Evolutionary conservation across 2,329 filamentous ascomycete genomes (phyloP), one percentile per base, ranked within the genome.

Genomic region (Penicillium brevicompactum): DNA sequence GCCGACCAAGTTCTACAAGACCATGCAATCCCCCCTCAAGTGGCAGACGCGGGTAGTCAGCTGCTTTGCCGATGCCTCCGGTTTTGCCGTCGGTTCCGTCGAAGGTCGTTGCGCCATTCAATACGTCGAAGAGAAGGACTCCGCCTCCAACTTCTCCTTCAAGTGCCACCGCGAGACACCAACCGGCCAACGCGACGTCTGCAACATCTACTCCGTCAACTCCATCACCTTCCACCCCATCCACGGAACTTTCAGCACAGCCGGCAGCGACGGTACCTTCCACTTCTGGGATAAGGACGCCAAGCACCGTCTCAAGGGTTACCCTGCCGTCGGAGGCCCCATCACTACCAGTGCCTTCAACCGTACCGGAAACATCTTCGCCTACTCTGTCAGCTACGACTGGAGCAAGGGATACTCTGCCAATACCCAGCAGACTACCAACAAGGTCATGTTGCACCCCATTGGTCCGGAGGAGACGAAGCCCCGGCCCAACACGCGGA

Each of bases 101-200:
- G 94, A 99, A 74, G 94, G 94, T 30, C 89, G 94, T 53, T 99
- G 94, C 73, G 94, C 94, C 1, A 99, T 99, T 61, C 94, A 99
- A 73, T 97, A 99, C 68, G 91, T 97, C 34, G 93, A 99, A 68
- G 94, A 99, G 42, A 97, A 97, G 76, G 92, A 99, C 72, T 80
- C 89, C 3, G 84, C 87, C 67, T 89, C 88, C 69, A 97, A 99
- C 80, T 99, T 99, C 81, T 96, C 91, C 41, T 99, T 99, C 86
- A 97, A 97, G 78, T 99, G 94, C 77, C 94, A 99, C 75, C 92
- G 94, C 56, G 91, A 96, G 67, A 84, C 86, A 5, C 85, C 89
- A 1, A 78, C 86, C 54, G 76, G 73, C 50, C 71, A 69, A 51
- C 85, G 73, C 68, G 92, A 91, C 75, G 80, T 88, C 61, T 91